Percentiles rank a stretch among this genome's conserved stretches.
Evolutionary conservation across 768 basidiomycete genomes (phyloP).

Genomic region (Rhizopogon sp.): DNA sequence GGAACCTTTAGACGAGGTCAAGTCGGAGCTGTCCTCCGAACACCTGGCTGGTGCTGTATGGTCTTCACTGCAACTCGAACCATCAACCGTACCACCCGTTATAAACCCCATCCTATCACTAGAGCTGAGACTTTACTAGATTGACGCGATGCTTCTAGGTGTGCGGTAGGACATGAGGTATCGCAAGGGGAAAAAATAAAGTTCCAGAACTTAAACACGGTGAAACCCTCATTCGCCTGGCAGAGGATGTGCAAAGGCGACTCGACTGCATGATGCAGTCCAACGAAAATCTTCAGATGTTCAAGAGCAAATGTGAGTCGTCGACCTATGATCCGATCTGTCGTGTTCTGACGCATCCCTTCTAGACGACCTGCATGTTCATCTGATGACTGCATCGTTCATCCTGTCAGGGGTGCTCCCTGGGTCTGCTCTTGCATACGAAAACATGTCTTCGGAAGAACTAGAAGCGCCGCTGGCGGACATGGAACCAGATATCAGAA

Average conservation of each 20-base stretch:
- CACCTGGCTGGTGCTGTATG: not conserved
- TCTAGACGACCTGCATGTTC: constrained; percentile 73
- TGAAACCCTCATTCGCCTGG: constrained; percentile 53
- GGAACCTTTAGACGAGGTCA: constrained; percentile 12
- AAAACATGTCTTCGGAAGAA: constrained; percentile 61
- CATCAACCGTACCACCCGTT: constrained; percentile 8
- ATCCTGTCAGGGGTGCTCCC: constrained; percentile 62
- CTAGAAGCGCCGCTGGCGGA: constrained; percentile 68
- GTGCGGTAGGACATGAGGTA: constrained; percentile 45
- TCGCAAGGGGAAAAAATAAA: constrained; percentile 32
- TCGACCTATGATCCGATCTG: not conserved
- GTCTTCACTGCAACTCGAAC: not conserved
- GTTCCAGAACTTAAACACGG: constrained; percentile 39
- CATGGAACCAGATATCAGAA: constrained; percentile 81
- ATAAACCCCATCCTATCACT: constrained; percentile 68
- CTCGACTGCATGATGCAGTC: constrained; percentile 51
- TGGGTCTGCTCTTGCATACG: constrained; percentile 47
- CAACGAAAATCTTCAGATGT: constrained; percentile 46
- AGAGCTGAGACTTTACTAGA: constrained; percentile 72
- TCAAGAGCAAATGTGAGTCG: constrained; percentile 67
- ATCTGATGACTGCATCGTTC: constrained; percentile 69
- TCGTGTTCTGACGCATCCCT: not conserved
- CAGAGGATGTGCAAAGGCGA: constrained; percentile 55
- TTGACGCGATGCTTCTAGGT: constrained; percentile 56
- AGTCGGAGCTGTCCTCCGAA: constrained; percentile 12